phyloP scores from a whole-genome alignment of 495 filamentous ascomycete species.

The Bombardia bombarda region DNA sequence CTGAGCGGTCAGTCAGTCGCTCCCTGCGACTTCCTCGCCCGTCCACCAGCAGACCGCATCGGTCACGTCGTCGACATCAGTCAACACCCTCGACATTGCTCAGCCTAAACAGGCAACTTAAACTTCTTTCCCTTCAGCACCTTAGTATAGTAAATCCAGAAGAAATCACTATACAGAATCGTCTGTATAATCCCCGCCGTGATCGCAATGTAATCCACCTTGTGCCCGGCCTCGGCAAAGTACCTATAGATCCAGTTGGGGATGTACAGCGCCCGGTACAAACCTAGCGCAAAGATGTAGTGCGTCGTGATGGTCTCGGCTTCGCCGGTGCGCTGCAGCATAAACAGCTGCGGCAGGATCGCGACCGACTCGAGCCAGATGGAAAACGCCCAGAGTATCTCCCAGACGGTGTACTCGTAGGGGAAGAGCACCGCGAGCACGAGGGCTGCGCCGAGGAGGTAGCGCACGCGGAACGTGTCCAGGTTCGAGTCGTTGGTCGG shows the following conservation, averaged over 20 bases:
- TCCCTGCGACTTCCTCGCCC: too few species aligned
- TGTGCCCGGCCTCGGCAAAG: constrained; percentile 53
- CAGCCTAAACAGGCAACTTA: constrained; percentile 63
- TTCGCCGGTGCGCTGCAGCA: constrained; percentile 94
- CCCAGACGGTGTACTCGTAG: constrained; percentile 58
- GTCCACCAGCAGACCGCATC: too few species aligned
- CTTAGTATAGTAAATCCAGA: constrained; percentile 98
- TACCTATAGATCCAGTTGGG: constrained; percentile 97
- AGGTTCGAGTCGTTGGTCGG: constrained; percentile 92
- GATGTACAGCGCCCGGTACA: constrained; percentile 90
- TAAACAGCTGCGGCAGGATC: constrained; percentile 93
- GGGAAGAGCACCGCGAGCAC: constrained; percentile 78
- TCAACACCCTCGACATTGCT: too few species aligned
- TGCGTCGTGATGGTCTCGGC: constrained; percentile 97
- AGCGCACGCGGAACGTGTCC: constrained; percentile 94
- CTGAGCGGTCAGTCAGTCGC: too few species aligned
- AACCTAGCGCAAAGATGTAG: constrained; percentile 91
- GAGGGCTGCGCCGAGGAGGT: constrained; percentile 72
- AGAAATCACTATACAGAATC: constrained; percentile 94
- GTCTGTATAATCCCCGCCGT: constrained; percentile 88
- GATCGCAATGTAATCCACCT: constrained; percentile 75
- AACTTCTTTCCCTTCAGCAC: constrained; percentile 86
- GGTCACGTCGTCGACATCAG: too few species aligned
- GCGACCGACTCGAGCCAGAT: constrained; percentile 97
- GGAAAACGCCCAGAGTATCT: constrained; percentile 94